Evolutionary conservation across 2,329 filamentous ascomycete species (phyloP).

Genomic region (Fusarium euwallaceae): DNA sequence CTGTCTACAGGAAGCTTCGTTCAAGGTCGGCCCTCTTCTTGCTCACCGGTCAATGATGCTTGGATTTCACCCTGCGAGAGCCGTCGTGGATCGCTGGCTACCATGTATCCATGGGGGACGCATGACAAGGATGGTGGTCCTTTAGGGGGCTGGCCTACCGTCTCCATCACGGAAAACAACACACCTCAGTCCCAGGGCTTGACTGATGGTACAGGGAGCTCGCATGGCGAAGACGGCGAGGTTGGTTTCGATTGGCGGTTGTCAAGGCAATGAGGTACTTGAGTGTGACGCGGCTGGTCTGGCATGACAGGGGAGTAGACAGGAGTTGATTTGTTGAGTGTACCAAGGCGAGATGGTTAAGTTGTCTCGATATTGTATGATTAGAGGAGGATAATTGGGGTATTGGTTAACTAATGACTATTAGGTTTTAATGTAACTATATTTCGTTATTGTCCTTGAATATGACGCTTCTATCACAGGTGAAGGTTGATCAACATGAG

Average conservation of each 20-base stretch:
- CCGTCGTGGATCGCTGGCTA: neutral
- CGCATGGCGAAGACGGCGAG: neutral
- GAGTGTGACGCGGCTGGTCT: neutral
- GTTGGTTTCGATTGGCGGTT: neutral
- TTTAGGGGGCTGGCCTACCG: neutral
- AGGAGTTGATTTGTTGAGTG: neutral
- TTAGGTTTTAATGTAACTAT: neutral
- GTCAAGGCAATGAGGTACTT: neutral
- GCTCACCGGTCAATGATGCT: neutral
- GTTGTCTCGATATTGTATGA: neutral
- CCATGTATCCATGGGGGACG: neutral
- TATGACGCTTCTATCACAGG: neutral
- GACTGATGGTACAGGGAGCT: neutral
- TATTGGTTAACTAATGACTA: neutral
- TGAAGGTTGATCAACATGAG: neutral
- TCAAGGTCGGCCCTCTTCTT: slow-evolving; percentile 13
- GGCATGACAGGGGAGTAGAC: neutral
- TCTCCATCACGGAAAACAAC: neutral
- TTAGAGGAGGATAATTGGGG: neutral
- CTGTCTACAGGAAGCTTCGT: neutral
- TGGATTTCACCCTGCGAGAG: neutral
- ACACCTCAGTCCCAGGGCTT: slow-evolving; percentile 3
- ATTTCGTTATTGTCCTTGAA: neutral
- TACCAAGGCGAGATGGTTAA: neutral
- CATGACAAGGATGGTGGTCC: neutral